Evolutionary conservation across 352 stramenopile genomes (phyloP).

Genomic region (Phytophthora meadii): DNA sequence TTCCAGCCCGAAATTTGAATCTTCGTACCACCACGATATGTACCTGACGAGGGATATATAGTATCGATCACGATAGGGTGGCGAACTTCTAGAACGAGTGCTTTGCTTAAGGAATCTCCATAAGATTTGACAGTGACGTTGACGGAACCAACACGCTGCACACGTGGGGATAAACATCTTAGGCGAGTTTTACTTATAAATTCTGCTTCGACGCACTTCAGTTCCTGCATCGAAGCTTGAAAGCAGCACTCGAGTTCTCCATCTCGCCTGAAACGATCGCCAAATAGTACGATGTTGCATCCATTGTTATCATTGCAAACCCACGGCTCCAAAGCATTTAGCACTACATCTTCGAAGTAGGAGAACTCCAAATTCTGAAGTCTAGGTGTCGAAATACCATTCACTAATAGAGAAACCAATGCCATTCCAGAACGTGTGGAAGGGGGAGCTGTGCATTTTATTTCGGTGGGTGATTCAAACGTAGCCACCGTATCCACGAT

Average conservation of each 20-base stretch:
- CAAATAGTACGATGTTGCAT: constrained; percentile 23
- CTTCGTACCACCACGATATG: constrained; percentile 46
- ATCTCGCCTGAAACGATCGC: constrained; percentile 43
- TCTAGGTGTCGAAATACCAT: constrained; percentile 29
- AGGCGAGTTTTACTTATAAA: constrained; percentile 47
- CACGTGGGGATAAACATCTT: constrained; percentile 34
- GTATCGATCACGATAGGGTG: constrained; percentile 31
- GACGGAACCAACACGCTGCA: constrained; percentile 18
- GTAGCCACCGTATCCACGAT: background rate
- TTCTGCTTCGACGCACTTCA: constrained; percentile 28
- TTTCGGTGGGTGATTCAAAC: constrained; percentile 27
- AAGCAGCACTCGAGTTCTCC: constrained; percentile 69
- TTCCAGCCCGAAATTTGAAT: constrained; percentile 54
- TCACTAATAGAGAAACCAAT: constrained; percentile 36
- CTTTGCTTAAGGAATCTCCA: background rate
- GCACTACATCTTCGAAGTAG: constrained; percentile 38
- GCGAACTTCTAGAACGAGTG: constrained; percentile 39
- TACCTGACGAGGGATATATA: constrained; percentile 39
- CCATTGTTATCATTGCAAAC: constrained; percentile 56
- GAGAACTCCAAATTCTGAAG: constrained; percentile 36
- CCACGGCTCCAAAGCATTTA: constrained; percentile 56
- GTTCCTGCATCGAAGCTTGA: background rate
- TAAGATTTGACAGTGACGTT: constrained; percentile 36
- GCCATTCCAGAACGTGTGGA: constrained; percentile 16
- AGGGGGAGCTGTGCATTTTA: constrained; percentile 36